Base-by-base conservation (phyloP, 495 filamentous ascomycete species). In the Halenospora varia region DNA sequence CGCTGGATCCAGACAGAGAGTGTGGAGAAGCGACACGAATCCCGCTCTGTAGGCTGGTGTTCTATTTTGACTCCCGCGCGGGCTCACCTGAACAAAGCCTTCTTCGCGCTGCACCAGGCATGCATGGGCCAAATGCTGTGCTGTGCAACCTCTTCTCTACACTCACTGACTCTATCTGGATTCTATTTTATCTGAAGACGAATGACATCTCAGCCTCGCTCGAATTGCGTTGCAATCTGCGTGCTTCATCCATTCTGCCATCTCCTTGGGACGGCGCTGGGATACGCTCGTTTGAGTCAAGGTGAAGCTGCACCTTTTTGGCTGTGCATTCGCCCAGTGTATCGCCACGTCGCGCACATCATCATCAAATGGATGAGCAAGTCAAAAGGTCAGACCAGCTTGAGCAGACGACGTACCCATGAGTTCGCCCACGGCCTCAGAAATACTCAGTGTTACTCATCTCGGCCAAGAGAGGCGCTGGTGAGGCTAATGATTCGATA, bases 11-110 rank as follows among this genome's bases (percentile, higher is more conserved):
- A 35, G 29, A 35, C 29, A 35, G 23, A 3, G 25, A 25, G 15
- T 50, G 57, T 60, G 57, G 57, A 55, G 57, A 55, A 55, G 40
- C 25, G 40, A 60, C 57, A 51, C 57, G 51, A 55, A 60, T 48
- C 35, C 54, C 18, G 25, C 41, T 19, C 18, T 39, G 8, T 51
- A 2, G 22, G 26, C 20, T 48, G 17, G 45, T 35, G 46, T 60
- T 60, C 57, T 55, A 55, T 55, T 60, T 55, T 41, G 46, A 22
- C 6, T 45, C 42, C 58, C 13, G 35, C 11, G 42, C 17, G 18
- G 18, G 8, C n/a, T n/a, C 13, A 60, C 51, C 20, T 55, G 44
- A 55, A 26, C 51, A 26, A 22, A 17, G 41, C 48, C 47, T 48
- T 51, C 42, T 54, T 45, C 35, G 44, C 26, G 25, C n/a, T 11